A percentile compares a stretch with the other conserved stretches of the same genome.
phyloP scores from a whole-genome alignment of 2,329 filamentous ascomycete species.

The Passalora sequoiae region DNA sequence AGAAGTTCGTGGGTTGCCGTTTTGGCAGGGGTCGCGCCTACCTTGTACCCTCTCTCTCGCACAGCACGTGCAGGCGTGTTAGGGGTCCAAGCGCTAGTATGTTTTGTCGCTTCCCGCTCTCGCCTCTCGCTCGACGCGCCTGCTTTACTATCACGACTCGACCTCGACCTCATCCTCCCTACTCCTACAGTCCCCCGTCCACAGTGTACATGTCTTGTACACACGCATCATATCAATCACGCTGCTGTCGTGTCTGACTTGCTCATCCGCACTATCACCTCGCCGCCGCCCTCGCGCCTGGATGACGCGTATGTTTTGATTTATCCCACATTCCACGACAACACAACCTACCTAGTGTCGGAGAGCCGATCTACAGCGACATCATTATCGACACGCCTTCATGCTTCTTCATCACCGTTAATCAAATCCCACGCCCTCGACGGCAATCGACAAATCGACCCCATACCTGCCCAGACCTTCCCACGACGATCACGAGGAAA shows the following conservation, averaged over 20 bases:
- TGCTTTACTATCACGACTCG: too few relatives aligned
- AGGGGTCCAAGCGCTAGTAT: too few relatives aligned
- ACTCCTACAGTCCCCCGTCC: too few relatives aligned
- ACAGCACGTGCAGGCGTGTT: too few relatives aligned
- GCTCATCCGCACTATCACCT: conserved; percentile 1
- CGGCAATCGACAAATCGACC: conserved; percentile 6
- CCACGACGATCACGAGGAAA: conserved; percentile 7
- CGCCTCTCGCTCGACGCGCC: too few relatives aligned
- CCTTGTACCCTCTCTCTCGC: too few relatives aligned
- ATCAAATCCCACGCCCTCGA: conserved; percentile 10
- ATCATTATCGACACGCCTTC: conserved; percentile 21
- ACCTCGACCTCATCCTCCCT: too few relatives aligned
- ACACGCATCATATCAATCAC: conserved; percentile 2
- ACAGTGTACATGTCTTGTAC: too few relatives aligned
- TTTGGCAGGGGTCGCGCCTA: too few relatives aligned
- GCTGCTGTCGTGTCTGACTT: neutral
- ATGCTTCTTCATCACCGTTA: conserved; percentile 14
- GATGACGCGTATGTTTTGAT: conserved; percentile 11
- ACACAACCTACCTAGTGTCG: conserved; percentile 15
- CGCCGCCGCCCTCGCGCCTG: conserved; percentile 1
- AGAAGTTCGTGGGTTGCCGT: neutral
- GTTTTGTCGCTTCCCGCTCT: too few relatives aligned
- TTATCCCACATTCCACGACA: conserved; percentile 19
- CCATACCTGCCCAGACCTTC: conserved; percentile 5
- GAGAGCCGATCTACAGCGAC: conserved; percentile 13